Conservation (phyloP, 164 flowering plant genomes). For the Tetrastigma voinierianum region DNA sequence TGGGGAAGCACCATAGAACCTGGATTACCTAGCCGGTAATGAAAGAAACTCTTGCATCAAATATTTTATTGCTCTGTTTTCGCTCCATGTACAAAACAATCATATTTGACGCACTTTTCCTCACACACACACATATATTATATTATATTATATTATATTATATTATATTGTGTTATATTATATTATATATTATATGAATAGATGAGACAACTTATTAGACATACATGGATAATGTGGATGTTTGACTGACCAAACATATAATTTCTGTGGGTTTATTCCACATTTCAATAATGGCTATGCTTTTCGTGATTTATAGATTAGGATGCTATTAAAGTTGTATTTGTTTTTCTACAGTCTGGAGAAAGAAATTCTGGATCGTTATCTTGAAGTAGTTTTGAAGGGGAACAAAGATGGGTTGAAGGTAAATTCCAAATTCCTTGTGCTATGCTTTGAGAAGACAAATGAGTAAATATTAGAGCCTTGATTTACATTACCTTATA, state of each 20-base stretch:
- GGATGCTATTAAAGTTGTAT: neutral
- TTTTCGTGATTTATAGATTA: neutral
- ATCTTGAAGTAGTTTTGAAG: slow-evolving; percentile 87
- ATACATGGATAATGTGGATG: no score
- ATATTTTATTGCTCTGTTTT: neutral
- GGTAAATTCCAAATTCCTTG: slow-evolving; percentile 38
- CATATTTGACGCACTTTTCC: no score
- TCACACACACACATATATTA: no score
- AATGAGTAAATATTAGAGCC: no score
- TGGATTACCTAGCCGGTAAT: slow-evolving; percentile 97
- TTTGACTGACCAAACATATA: neutral
- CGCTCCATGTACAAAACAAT: no score
- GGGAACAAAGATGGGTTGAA: slow-evolving; percentile 97
- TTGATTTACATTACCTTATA: no score
- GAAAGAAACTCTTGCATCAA: neutral
- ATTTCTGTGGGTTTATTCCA: neutral
- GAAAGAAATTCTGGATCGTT: slow-evolving; percentile 91
- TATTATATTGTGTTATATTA: no score
- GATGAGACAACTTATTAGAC: no score
- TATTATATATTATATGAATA: no score
- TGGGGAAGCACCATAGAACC: slow-evolving; percentile 99
- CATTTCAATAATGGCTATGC: neutral
- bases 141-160: no score
- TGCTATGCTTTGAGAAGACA: neutral
- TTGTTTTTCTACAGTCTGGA: slow-evolving; percentile 60